Percentiles rank a stretch among this genome's conserved stretches.
phyloP scores from a whole-genome alignment of 192 early-diverging fungal species.

The Cetraspora pellucida region DNA sequence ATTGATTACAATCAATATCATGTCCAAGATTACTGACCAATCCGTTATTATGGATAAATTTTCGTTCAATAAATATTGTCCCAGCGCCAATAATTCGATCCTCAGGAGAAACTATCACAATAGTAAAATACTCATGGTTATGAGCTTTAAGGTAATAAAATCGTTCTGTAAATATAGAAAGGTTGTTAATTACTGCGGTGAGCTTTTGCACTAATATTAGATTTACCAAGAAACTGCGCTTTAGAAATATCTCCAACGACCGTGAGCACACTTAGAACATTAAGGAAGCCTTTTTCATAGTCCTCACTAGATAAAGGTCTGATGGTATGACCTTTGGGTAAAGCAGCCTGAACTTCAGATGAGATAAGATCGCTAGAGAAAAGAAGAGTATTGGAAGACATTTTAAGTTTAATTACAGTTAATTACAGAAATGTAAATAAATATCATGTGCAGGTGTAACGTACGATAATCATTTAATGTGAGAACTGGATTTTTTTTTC shows the following conservation, averaged over 20 bases:
- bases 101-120: slow-evolving; percentile 77
- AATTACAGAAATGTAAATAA: no score
- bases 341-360: slow-evolving; percentile 60
- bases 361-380: slow-evolving; percentile 71
- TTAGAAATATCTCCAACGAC: slow-evolving; percentile 74
- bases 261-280: slow-evolving; percentile 69
- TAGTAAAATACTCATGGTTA: slow-evolving; percentile 79
- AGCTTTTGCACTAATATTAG: neutral
- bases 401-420: neutral
- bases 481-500: no score
- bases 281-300: slow-evolving; percentile 74
- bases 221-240: slow-evolving; percentile 63
- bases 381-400: slow-evolving; percentile 43
- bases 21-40: slow-evolving; percentile 50
- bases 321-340: slow-evolving; percentile 69
- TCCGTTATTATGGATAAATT: slow-evolving; percentile 80
- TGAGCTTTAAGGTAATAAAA: slow-evolving; percentile 75
- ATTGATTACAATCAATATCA: neutral
- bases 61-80: slow-evolving; percentile 81
- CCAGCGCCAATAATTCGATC: slow-evolving; percentile 74
- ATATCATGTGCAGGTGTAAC: no score
- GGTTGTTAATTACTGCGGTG: neutral
- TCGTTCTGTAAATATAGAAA: slow-evolving; percentile 50
- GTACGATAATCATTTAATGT: no score
- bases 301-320: slow-evolving; percentile 67